Base-by-base conservation (phyloP, 495 filamentous ascomycete species). In the Margaritispora aquatica region DNA sequence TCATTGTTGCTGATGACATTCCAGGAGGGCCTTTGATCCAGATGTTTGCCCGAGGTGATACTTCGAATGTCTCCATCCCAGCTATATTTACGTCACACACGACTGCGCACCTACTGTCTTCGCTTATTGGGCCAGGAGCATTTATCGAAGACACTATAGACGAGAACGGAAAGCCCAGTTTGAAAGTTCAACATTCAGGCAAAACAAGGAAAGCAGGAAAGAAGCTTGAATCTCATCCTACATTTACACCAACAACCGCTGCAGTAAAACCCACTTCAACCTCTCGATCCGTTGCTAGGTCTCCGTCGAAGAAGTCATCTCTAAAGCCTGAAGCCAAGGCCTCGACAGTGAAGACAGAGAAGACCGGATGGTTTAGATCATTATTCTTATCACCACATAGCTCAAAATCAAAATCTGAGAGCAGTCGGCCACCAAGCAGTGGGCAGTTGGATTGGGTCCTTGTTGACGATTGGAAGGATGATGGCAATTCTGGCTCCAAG, bases 1-100 rank as follows among this genome's bases (percentile, higher is more conserved):
- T 99, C 59, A 94, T 99, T 66, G 92, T 99, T 7, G 94, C 94
- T 20, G 94, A 99, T 69, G 87, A 97, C 71, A 87, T 88, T 49
- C 84, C 87, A 55, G 90, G 92, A 34, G 93, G 90, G 11, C 74
- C 80, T n/a, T 70, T 99, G 59, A 86, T 99, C 38, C 94, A 92
- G 57, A 99, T 99, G 94, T 97, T 96, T 71, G 95, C 94, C 9
- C 79, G 86, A 51, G 94, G 93, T 23, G 91, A 97, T 71, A 96
- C 91, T 2, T 95, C 89, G 27, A 96, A 98, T 65, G 81, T 97
- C 60, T 88, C 90, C 1, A 97, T 97, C 51, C 91, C 94, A 3
- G 88, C 95, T 1, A 74, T 97, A 13, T 99, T 99, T 69, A 97
- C 94, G 0, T 96, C 94, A 1, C 82, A 92, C 64, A 99, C 90